Conservation (phyloP, 768 basidiomycete genomes). For the Calocybe gangraenosa region DNA sequence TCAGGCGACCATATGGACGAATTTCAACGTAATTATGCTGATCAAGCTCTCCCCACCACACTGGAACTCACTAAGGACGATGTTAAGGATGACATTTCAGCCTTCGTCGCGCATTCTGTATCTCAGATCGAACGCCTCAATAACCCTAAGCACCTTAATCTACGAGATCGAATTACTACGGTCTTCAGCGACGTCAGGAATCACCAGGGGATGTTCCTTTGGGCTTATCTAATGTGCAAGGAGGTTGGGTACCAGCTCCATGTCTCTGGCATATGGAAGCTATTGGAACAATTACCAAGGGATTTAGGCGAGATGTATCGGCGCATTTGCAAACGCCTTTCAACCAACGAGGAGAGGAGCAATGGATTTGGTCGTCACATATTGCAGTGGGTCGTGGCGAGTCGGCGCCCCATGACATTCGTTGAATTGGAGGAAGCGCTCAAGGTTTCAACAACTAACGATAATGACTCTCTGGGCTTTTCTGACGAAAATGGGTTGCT, state of each 20-base stretch:
- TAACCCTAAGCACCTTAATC: not conserved
- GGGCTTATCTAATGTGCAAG: constrained; percentile 2
- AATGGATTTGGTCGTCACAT: constrained; percentile 1
- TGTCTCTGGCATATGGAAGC: constrained; percentile 2
- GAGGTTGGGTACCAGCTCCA: not conserved
- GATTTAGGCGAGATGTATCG: constrained; percentile 4
- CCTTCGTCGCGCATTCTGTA: not conserved
- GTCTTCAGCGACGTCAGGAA: constrained; percentile 3
- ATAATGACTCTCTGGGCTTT: not conserved
- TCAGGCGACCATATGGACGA: constrained; percentile 6
- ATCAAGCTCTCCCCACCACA: too few relatives aligned
- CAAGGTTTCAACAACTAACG: not conserved
- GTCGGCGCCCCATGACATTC: not conserved
- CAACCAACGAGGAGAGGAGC: not conserved
- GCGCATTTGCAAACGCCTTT: constrained; percentile 1
- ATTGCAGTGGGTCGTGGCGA: not conserved
- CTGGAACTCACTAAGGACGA: constrained; percentile 5
- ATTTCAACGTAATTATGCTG: not conserved
- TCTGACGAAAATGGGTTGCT: not conserved
- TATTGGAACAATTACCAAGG: constrained; percentile 3
- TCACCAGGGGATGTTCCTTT: constrained; percentile 6
- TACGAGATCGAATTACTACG: not conserved
- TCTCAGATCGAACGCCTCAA: constrained; percentile 2
- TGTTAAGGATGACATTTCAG: constrained; percentile 4
- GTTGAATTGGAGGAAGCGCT: not conserved